These are phyloP conservation scores for Aspergillus fructus DNA, from an alignment of 2,329 filamentous ascomycete genomes.

Conservation along the genomic window DNA sequence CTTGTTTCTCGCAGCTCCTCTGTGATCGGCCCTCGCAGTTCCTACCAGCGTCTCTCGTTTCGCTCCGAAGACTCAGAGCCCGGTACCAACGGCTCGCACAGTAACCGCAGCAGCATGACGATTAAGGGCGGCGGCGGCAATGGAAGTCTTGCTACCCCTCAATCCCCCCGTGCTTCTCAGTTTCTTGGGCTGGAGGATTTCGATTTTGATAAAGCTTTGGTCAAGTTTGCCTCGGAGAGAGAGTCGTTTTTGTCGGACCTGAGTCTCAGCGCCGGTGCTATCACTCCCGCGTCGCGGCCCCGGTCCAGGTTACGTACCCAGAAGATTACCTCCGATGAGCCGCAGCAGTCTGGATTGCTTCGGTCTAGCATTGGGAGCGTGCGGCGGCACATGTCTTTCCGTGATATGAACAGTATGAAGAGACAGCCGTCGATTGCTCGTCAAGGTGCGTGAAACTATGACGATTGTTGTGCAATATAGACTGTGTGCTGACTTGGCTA, in stretches of 20 bases:
- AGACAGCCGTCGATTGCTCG: slow-evolving; percentile 75
- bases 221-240: slow-evolving; percentile 93
- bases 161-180: slow-evolving; percentile 32
- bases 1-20: slow-evolving; percentile 42
- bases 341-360: slow-evolving; percentile 45
- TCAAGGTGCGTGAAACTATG: slow-evolving; percentile 59
- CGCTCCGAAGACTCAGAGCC: slow-evolving; percentile 50
- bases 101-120: slow-evolving; percentile 65
- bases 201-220: slow-evolving; percentile 88
- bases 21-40: slow-evolving; percentile 34
- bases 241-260: slow-evolving; percentile 93
- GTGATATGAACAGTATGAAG: slow-evolving; percentile 93
- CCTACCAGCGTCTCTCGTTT: slow-evolving; percentile 45
- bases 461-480: neutral
- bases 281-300: slow-evolving; percentile 63
- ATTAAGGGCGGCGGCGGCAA: slow-evolving; percentile 46
- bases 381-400: slow-evolving; percentile 84
- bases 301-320: slow-evolving; percentile 79
- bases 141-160: slow-evolving; percentile 12
- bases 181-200: slow-evolving; percentile 61
- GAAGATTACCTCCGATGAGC: slow-evolving; percentile 75
- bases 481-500: slow-evolving; percentile 17
- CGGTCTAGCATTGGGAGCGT: slow-evolving; percentile 76
- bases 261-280: slow-evolving; percentile 80
- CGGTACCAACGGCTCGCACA: slow-evolving; percentile 49